Conservation (phyloP, 2,329 filamentous ascomycete genomes). For the Trichoderma aggressivum region DNA sequence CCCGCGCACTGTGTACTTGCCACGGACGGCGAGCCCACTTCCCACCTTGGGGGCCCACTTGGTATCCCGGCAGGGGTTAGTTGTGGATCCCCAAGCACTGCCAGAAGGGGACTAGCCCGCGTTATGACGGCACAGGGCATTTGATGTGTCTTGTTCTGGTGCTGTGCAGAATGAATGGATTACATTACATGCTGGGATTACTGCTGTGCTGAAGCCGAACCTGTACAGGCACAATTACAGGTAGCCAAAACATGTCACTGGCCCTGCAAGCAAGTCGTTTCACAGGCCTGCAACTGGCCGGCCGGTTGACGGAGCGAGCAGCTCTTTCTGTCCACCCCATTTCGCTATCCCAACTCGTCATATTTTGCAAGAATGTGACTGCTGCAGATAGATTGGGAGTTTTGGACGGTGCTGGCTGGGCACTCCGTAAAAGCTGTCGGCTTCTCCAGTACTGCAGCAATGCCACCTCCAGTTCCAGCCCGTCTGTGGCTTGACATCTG, state of each 20-base stretch:
- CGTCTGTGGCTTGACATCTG: background rate
- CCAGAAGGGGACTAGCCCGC: background rate
- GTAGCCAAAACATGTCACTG: background rate
- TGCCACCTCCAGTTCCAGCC: background rate
- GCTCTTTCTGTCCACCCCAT: slow-evolving; percentile 11
- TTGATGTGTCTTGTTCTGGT: background rate
- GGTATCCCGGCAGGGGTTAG: background rate
- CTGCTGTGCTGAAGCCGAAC: background rate
- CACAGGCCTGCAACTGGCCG: slow-evolving; percentile 5
- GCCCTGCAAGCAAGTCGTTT: slow-evolving; percentile 1
- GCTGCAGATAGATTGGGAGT: slow-evolving; percentile 6
- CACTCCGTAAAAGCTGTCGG: too few species aligned
- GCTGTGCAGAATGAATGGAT: too few species aligned
- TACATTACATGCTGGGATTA: too few species aligned
- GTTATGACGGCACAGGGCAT: background rate
- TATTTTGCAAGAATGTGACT: slow-evolving; percentile 6
- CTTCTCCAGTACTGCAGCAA: background rate
- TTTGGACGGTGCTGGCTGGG: too few species aligned
- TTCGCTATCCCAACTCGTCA: slow-evolving; percentile 13
- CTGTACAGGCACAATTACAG: background rate
- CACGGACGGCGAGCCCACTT: slow-evolving; percentile 12
- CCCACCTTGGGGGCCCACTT: background rate
- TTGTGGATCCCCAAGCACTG: background rate
- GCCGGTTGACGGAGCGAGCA: slow-evolving; percentile 5
- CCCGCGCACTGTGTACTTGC: slow-evolving; percentile 16